Conservation (phyloP, 345 rosid genomes). For the Draba incana region DNA sequence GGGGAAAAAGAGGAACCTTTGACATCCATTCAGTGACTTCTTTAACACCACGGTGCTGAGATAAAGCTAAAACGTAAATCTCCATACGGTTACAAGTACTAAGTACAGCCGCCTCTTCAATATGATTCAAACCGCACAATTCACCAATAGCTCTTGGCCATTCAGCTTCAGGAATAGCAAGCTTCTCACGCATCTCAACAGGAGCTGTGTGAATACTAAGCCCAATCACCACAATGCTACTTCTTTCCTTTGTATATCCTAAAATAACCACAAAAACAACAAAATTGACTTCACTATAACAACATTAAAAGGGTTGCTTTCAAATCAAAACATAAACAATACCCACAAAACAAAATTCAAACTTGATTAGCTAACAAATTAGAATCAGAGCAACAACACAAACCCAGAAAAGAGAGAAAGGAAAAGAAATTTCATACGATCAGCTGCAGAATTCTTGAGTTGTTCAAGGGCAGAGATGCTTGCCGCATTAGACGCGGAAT, state of each 20-base stretch:
- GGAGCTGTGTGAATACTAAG: constrained; percentile 77
- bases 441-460: constrained; percentile 69
- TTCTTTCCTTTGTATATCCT: constrained; percentile 80
- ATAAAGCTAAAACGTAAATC: constrained; percentile 71
- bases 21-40: constrained; percentile 94
- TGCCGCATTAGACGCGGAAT: constrained; percentile 44
- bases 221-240: constrained; percentile 75
- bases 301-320: not conserved
- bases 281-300: not conserved
- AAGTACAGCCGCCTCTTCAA: constrained; percentile 83
- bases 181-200: constrained; percentile 84
- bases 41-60: constrained; percentile 81
- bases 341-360: constrained; percentile 19
- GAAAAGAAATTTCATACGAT: constrained; percentile 43
- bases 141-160: constrained; percentile 87
- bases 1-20: constrained; percentile 53
- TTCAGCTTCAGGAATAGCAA: constrained; percentile 82
- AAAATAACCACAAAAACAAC: constrained; percentile 21
- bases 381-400: not conserved
- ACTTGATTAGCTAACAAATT: not conserved
- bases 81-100: constrained; percentile 87
- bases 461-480: constrained; percentile 65
- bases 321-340: not conserved
- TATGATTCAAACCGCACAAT: constrained; percentile 84
- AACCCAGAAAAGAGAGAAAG: constrained; percentile 7